Percentiles rank a stretch among this genome's conserved stretches.
These are phyloP conservation scores for Coemansia sp. DNA, from an alignment of 192 early-diverging fungal genomes.

Conservation along the genomic window DNA sequence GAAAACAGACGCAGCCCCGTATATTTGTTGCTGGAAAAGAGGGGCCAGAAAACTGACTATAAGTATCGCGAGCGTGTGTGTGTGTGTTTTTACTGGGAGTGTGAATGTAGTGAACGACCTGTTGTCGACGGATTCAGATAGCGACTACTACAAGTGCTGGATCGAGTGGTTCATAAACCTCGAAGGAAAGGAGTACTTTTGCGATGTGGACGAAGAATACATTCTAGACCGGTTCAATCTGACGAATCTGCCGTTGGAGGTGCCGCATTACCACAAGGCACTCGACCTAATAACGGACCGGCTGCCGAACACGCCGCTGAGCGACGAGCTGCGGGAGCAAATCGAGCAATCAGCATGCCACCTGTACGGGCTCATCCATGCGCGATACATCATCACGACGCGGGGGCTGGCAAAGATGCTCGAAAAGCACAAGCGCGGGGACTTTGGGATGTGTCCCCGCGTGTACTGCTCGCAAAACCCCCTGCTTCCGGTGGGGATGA, in stretches of 20 bases:
- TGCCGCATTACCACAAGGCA: slow-evolving; percentile 88
- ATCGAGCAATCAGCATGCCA: slow-evolving; percentile 89
- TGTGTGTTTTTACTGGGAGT: not conserved
- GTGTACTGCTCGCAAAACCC: slow-evolving; percentile 90
- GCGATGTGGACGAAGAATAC: slow-evolving; percentile 98
- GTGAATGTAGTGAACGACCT: slow-evolving; percentile 46
- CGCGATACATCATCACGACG: slow-evolving; percentile 91
- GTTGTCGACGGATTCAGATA: slow-evolving; percentile 45
- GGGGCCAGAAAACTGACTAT: not conserved
- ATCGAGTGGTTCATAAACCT: slow-evolving; percentile 92
- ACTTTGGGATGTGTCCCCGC: slow-evolving; percentile 96
- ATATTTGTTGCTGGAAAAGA: too few species aligned
- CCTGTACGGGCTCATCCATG: slow-evolving; percentile 98
- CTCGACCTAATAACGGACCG: slow-evolving; percentile 90
- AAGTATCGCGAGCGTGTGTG: not conserved
- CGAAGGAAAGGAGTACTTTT: slow-evolving; percentile 97
- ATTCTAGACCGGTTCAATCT: slow-evolving; percentile 97
- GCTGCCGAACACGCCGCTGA: slow-evolving; percentile 37
- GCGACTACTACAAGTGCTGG: slow-evolving; percentile 73
- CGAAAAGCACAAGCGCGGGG: slow-evolving; percentile 92
- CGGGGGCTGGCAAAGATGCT: slow-evolving; percentile 93
- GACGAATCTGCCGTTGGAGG: slow-evolving; percentile 89
- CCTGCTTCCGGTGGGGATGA: slow-evolving; percentile 86
- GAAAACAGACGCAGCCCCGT: too few species aligned
- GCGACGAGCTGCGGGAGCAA: slow-evolving; percentile 70